These are phyloP conservation scores for Alternaria novae-zelandiae DNA, from an alignment of 2,329 filamentous ascomycete species.

Conservation along the genomic window DNA sequence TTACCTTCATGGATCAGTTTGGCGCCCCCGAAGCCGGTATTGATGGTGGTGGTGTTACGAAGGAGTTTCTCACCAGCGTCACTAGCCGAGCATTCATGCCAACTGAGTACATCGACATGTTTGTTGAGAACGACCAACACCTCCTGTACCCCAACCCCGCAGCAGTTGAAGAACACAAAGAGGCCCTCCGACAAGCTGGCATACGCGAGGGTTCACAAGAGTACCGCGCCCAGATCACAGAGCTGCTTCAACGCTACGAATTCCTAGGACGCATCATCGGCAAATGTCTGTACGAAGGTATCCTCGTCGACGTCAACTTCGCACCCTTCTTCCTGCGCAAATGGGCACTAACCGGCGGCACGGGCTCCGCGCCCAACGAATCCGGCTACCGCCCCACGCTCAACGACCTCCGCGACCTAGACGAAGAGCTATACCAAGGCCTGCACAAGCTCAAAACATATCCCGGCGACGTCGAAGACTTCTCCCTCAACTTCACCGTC, in stretches of 20 bases:
- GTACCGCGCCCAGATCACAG: slow-evolving; percentile 64
- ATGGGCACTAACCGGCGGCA: slow-evolving; percentile 80
- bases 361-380: slow-evolving; percentile 67
- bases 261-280: slow-evolving; percentile 92
- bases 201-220: slow-evolving; percentile 61
- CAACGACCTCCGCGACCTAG: slow-evolving; percentile 91
- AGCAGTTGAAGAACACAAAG: slow-evolving; percentile 71
- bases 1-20: slow-evolving; percentile 94
- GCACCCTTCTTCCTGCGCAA: slow-evolving; percentile 96
- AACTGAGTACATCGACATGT: slow-evolving; percentile 64
- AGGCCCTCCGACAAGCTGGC: slow-evolving; percentile 61
- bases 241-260: slow-evolving; percentile 78
- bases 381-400: slow-evolving; percentile 86
- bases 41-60: slow-evolving; percentile 95
- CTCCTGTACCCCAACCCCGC: slow-evolving; percentile 87
- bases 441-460: slow-evolving; percentile 85
- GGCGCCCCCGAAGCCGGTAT: slow-evolving; percentile 88
- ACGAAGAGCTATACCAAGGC: slow-evolving; percentile 88
- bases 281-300: slow-evolving; percentile 97
- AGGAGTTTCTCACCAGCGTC: slow-evolving; percentile 91
- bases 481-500: slow-evolving; percentile 88
- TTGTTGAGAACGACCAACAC: slow-evolving; percentile 84
- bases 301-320: slow-evolving; percentile 90
- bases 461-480: slow-evolving; percentile 76
- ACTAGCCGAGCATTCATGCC: slow-evolving; percentile 82